phyloP scores from a whole-genome alignment of 2,329 filamentous ascomycete species.

The Aspergillus calidoustus region DNA sequence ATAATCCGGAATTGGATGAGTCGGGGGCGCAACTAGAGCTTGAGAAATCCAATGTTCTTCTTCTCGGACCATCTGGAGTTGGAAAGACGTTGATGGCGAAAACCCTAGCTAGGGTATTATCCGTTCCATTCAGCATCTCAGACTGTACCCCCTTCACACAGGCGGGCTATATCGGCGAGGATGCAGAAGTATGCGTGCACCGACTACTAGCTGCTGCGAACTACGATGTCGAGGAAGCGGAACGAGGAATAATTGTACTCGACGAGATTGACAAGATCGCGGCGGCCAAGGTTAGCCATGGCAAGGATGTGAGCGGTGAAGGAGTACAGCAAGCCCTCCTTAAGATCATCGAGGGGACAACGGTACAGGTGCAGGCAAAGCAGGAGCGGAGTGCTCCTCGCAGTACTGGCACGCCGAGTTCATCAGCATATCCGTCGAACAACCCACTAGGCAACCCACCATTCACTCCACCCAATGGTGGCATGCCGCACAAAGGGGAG shows the following conservation, averaged over 20 bases:
- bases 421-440: slow-evolving; percentile 40
- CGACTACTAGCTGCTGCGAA: slow-evolving; percentile 86
- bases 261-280: slow-evolving; percentile 99
- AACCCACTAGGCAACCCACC: slow-evolving; percentile 39
- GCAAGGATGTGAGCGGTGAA: slow-evolving; percentile 93
- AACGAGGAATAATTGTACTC: slow-evolving; percentile 91
- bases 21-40: slow-evolving; percentile 69
- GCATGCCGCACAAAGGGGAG: slow-evolving; percentile 56
- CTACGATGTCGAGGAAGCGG: slow-evolving; percentile 81
- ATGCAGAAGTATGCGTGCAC: slow-evolving; percentile 95
- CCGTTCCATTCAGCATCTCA: slow-evolving; percentile 92
- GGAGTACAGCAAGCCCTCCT: slow-evolving; percentile 94
- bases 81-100: slow-evolving; percentile 94
- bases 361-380: slow-evolving; percentile 88
- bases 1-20: slow-evolving; percentile 55
- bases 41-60: slow-evolving; percentile 92
- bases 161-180: slow-evolving; percentile 95
- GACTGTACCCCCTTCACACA: slow-evolving; percentile 97
- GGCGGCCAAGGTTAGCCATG: slow-evolving; percentile 81
- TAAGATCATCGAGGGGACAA: slow-evolving; percentile 96
- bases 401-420: slow-evolving; percentile 41
- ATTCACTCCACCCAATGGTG: slow-evolving; percentile 35
- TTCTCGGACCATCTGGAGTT: slow-evolving; percentile 90
- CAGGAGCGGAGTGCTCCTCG: slow-evolving; percentile 50
- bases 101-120: slow-evolving; percentile 88